Percentiles rank a stretch among this genome's conserved stretches.
Conservation (phyloP, 441 rosid genomes). For the Sinapis alba region DNA sequence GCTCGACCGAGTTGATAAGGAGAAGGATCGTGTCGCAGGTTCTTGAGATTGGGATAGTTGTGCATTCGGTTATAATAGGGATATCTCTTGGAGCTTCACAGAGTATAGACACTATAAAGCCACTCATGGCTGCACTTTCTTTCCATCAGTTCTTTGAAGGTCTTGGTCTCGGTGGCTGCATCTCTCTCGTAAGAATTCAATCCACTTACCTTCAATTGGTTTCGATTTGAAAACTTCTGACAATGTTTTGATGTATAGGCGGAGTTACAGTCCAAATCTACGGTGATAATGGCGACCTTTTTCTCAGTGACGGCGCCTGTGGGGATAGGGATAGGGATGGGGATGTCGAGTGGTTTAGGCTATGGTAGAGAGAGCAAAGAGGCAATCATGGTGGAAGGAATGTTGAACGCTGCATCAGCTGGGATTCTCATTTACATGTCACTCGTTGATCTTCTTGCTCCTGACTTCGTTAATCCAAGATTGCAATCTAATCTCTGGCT, state of each 20-base stretch:
- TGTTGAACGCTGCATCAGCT: slow-evolving; percentile 53
- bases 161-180: slow-evolving; percentile 65
- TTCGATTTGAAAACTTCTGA: neutral
- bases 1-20: slow-evolving; percentile 46
- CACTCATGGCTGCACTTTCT: slow-evolving; percentile 54
- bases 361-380: slow-evolving; percentile 44
- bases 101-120: slow-evolving; percentile 45
- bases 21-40: slow-evolving; percentile 50
- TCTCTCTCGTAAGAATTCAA: slow-evolving; percentile 40
- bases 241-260: slow-evolving; percentile 37
- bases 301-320: slow-evolving; percentile 54
- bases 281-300: slow-evolving; percentile 53
- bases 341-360: slow-evolving; percentile 44
- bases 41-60: slow-evolving; percentile 56
- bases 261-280: slow-evolving; percentile 41
- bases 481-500: slow-evolving; percentile 47
- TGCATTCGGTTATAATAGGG: slow-evolving; percentile 58
- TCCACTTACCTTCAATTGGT: neutral
- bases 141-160: slow-evolving; percentile 68
- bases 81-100: slow-evolving; percentile 54
- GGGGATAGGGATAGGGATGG: slow-evolving; percentile 57
- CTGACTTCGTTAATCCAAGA: slow-evolving; percentile 54
- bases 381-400: slow-evolving; percentile 50
- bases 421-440: slow-evolving; percentile 65
- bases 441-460: slow-evolving; percentile 58